Evolutionary conservation across 495 filamentous ascomycete species (phyloP).

Genomic region (Polyplosphaeria fusca): DNA sequence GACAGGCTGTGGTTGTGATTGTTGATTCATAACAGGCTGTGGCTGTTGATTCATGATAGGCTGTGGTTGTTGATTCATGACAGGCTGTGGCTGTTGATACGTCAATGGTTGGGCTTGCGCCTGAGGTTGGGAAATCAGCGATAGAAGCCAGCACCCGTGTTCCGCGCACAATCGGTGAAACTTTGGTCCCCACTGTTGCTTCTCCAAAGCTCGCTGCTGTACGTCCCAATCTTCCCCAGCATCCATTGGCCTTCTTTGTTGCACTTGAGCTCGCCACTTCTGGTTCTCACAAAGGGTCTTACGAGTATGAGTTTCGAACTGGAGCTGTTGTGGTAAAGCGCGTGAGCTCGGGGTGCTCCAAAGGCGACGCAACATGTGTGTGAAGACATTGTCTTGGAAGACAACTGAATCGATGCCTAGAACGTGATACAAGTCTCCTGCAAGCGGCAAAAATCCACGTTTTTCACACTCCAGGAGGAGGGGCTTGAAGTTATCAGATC

Average conservation of each 20-base stretch:
- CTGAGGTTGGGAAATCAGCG: not conserved
- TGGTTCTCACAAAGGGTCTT: too few species aligned
- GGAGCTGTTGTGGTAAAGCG: too few species aligned
- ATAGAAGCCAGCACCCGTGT: not conserved
- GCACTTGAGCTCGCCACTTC: too few species aligned
- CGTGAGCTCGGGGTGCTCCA: constrained; percentile 1
- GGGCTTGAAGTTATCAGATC: not conserved
- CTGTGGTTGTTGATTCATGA: too few species aligned
- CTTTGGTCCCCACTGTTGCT: not conserved
- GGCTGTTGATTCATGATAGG: too few species aligned
- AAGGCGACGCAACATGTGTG: constrained; percentile 19
- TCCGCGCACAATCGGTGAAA: not conserved
- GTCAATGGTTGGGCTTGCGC: not conserved
- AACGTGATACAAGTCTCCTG: constrained; percentile 18
- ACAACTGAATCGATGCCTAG: constrained; percentile 19
- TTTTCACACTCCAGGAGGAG: not conserved
- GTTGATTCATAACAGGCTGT: too few species aligned
- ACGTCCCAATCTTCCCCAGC: too few species aligned
- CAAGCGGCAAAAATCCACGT: constrained; percentile 21
- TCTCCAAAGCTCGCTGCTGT: not conserved
- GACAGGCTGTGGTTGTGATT: too few species aligned
- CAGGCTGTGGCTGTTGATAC: not conserved
- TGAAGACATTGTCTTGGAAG: constrained; percentile 31
- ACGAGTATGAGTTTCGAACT: too few species aligned
- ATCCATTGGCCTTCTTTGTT: too few species aligned